phyloP scores from a whole-genome alignment of 371 early-diverging fungal genomes.

The Actinomortierella ambigua region DNA sequence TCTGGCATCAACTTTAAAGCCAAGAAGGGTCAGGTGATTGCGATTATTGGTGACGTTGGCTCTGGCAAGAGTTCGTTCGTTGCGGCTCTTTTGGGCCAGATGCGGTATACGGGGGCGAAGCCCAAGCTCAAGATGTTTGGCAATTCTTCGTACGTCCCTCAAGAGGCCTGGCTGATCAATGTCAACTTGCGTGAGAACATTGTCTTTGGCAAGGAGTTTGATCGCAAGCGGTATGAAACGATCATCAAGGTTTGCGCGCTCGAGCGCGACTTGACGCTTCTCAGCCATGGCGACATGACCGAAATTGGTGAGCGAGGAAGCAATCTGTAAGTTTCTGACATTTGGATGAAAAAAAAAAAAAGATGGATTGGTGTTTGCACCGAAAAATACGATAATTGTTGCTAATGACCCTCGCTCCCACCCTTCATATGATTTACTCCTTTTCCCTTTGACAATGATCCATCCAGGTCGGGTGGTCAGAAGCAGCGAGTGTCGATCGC shows the following conservation, averaged over 20 bases:
- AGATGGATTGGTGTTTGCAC: too few species aligned
- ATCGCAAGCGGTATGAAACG: slow-evolving; percentile 52
- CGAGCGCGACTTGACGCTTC: slow-evolving; percentile 67
- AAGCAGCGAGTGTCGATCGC: slow-evolving; percentile 56
- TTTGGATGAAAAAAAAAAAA: too few species aligned
- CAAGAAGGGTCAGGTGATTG: slow-evolving; percentile 56
- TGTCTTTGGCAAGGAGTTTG: slow-evolving; percentile 63
- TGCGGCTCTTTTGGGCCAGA: slow-evolving; percentile 55
- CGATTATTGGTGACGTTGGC: slow-evolving; percentile 71
- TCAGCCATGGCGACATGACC: slow-evolving; percentile 74
- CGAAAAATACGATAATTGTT: too few species aligned
- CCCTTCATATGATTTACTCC: too few species aligned
- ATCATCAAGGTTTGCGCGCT: slow-evolving; percentile 59
- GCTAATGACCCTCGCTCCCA: too few species aligned
- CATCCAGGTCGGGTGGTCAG: slow-evolving; percentile 72
- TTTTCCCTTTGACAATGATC: too few species aligned
- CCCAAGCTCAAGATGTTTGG: slow-evolving; percentile 45
- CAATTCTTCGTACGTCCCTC: slow-evolving; percentile 65
- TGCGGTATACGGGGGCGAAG: slow-evolving; percentile 48
- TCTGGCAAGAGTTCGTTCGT: slow-evolving; percentile 58
- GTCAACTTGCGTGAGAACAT: slow-evolving; percentile 71
- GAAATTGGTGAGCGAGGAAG: slow-evolving; percentile 85
- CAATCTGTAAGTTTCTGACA: slow-evolving; percentile 55
- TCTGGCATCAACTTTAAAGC: slow-evolving; percentile 52
- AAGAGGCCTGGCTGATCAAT: slow-evolving; percentile 73